Evolutionary conservation across 768 basidiomycete species (phyloP), one percentile per base, ranked within the genome.

Genomic region (Boletus barrowsii): DNA sequence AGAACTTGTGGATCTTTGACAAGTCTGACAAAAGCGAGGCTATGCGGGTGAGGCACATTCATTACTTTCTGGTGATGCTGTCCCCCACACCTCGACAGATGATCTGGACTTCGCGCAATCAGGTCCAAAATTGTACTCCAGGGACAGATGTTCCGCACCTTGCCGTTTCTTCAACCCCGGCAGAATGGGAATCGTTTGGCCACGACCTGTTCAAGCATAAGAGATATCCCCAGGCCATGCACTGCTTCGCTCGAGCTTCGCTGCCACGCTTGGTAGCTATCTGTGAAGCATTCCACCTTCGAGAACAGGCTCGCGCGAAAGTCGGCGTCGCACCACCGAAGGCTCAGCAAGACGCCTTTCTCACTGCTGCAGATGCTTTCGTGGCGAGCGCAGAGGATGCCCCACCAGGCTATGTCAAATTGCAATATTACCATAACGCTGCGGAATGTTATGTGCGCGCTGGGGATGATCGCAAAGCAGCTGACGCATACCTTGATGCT

Each of bases 1-100:
- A 83, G 52, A 84, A 86, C 47, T 62, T 89, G 7, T 87, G 87
- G 85, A 81, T 89, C 18, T 79, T 80, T 2, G 88, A 89, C 63
- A 75, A 72, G 33, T 87, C 86, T 0, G 68, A 73, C 1, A 81
- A 77, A 53, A 73, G 78, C 17, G 77, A 81, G 40, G 77, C 84
- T 3, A 83, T 87, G 80, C 72, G 76, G 59, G 86, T 86, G 46
- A 58, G 42, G 15, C 1, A 44, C 2, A 4, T 20, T 24, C 8
- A 11, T 13, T 5, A 17, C 3, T 46, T 63, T 22, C 33, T 29
- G 3, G 13, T n/a, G 6, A 29, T 26, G 10, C 13, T 1, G 8
- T 36, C 29, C 14, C 44, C 62, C 17, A 59, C 20, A 9, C 8
- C 1, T 10, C 6, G 6, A 20, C 50, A 87, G 86, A 61, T 70